Percentiles rank a stretch among this genome's conserved stretches.
phyloP scores from a whole-genome alignment of 2,329 filamentous ascomycete genomes.

The Xylariomycetidae sp. region DNA sequence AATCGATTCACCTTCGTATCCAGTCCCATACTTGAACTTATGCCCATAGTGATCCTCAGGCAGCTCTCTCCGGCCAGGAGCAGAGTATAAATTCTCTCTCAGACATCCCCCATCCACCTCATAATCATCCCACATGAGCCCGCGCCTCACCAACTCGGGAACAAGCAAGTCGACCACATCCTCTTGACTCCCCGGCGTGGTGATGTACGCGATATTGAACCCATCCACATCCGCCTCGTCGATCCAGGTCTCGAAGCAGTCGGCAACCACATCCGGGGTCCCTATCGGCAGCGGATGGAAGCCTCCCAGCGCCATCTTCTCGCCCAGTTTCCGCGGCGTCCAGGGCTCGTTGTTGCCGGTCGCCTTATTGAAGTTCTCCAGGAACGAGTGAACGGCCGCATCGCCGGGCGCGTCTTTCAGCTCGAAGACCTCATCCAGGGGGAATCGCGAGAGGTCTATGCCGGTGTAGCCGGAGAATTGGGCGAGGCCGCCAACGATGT shows the following conservation, averaged over 20 bases:
- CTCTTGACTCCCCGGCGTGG: slow-evolving; percentile 3
- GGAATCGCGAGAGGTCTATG: slow-evolving; percentile 18
- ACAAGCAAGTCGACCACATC: slow-evolving; percentile 14
- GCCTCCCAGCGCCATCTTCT: slow-evolving; percentile 6
- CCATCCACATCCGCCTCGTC: slow-evolving; percentile 6
- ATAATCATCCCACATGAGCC: slow-evolving; percentile 15
- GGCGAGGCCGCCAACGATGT: slow-evolving; percentile 16
- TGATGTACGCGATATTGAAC: slow-evolving; percentile 8
- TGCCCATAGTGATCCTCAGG: slow-evolving; percentile 8
- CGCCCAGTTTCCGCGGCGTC: slow-evolving; percentile 3
- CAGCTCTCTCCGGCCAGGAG: slow-evolving; percentile 2
- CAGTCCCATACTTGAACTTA: slow-evolving; percentile 7
- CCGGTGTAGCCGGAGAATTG: slow-evolving; percentile 21
- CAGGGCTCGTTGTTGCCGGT: slow-evolving; percentile 1
- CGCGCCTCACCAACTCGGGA: slow-evolving; percentile 15
- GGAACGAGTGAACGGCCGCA: slow-evolving; percentile 4
- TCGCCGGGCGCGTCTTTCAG: slow-evolving; percentile 4
- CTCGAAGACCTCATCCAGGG: slow-evolving; percentile 17
- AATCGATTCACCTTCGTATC: slow-evolving; percentile 7
- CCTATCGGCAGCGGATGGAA: slow-evolving; percentile 4
- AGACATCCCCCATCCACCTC: slow-evolving; percentile 12
- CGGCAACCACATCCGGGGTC: slow-evolving; percentile 4
- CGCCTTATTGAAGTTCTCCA: slow-evolving; percentile 5
- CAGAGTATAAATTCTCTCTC: slow-evolving; percentile 11
- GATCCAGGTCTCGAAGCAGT: slow-evolving; percentile 4